Evolutionary conservation across 1,284 basidiomycete species (phyloP).

Genomic region (Moesziomyces sp.): DNA sequence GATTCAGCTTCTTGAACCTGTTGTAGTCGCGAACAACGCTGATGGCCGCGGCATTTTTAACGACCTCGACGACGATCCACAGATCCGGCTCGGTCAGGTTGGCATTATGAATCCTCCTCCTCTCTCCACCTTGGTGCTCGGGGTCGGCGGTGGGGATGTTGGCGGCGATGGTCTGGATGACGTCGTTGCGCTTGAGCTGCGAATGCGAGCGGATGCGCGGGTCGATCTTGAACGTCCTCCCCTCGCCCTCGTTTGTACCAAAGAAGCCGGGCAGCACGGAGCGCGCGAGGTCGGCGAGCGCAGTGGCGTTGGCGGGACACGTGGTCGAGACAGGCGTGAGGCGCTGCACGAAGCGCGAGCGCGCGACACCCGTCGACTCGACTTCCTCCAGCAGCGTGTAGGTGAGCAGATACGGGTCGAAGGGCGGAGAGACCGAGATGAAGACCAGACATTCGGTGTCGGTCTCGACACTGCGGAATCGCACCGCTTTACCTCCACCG

Average conservation of each 20-base stretch:
- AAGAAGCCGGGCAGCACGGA: conserved; percentile 37
- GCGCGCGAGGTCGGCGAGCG: conserved; percentile 25
- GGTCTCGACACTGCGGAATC: conserved; percentile 45
- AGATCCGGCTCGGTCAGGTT: conserved; percentile 50
- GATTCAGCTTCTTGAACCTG: conserved; percentile 50
- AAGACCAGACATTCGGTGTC: conserved; percentile 54
- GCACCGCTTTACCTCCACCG: not conserved
- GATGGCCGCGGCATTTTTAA: conserved; percentile 58
- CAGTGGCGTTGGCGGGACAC: conserved; percentile 27
- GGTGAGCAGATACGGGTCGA: conserved; percentile 40
- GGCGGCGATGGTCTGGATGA: conserved; percentile 52
- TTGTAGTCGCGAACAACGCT: conserved; percentile 48
- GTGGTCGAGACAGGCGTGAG: conserved; percentile 44
- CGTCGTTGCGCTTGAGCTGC: conserved; percentile 45
- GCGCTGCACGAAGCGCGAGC: conserved; percentile 49
- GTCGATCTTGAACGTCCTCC: conserved; percentile 56
- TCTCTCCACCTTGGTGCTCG: conserved; percentile 5
- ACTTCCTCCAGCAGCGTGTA: conserved; percentile 51
- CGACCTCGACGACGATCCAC: conserved; percentile 58
- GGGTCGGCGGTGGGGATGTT: conserved; percentile 35
- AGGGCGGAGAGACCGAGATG: conserved; percentile 35
- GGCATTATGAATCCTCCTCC: conserved; percentile 36
- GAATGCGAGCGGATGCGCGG: conserved; percentile 57
- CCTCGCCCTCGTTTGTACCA: conserved; percentile 6
- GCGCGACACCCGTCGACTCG: conserved; percentile 47